Base-by-base conservation (phyloP, 169 alveolate species). In the Babesia sp. region DNA sequence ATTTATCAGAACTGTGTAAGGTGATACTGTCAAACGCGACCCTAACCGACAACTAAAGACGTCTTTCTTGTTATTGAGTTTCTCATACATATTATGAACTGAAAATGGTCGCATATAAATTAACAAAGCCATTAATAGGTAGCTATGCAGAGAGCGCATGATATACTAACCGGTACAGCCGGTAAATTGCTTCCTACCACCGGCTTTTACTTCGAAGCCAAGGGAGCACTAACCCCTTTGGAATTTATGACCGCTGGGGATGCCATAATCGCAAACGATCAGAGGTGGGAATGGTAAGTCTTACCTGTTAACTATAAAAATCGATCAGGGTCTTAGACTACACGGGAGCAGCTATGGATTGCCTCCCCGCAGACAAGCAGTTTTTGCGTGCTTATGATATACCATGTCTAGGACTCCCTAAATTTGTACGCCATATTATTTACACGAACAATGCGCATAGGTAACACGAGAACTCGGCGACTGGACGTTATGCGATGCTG, bases 231-330 rank as follows among this genome's bases (percentile, higher is more conserved):
- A 33, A 53, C 77, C 29, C 64, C 70, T 12, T n/a, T 36, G 48
- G 84, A 73, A 24, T 80, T 80, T 48, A 42, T 71, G 18, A 37
- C 28, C 34, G 34, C 72, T 14, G 88, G 88, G 44, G 88, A 80
- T 64, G 51, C 31, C 1, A 9, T 80, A 20, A 81, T 80, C 31
- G 51, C 28, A 16, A 22, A n/a, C 8, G 71, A 67, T 36, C 20
- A 22, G 26, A 39, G 53, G n/a, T 80, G 88, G 88, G 37, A 61
- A 18, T 80, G 88, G 88, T 77, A 18, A 46, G 83, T 56, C n/a
- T 8, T 20, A 16, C n/a, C 24, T 18, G 18, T 3, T 22, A 0
- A 26, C 20, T 20, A 24, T 45, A 37, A 44, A 26, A 28, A 34
- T 18, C 8, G 22, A 36, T 20, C 42, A 78, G 87, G 87, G 57